Conservation (phyloP, 164 flowering plant genomes). For the Stephania cephalantha region DNA sequence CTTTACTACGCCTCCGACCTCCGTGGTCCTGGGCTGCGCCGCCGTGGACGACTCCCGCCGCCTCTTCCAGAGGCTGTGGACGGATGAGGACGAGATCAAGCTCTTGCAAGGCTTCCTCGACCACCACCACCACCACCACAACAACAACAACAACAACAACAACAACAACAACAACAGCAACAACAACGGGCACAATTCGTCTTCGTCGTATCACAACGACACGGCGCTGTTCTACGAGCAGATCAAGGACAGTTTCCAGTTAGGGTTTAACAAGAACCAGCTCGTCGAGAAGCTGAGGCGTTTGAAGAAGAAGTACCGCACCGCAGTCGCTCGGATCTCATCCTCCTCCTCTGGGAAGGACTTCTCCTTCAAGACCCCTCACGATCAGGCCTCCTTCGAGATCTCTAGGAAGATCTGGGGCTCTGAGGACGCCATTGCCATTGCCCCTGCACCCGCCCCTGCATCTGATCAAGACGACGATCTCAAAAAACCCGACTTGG, state of each 20-base stretch:
- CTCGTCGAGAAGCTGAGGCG: conserved; percentile 72
- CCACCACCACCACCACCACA: conserved; percentile 7
- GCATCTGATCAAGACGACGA: no score
- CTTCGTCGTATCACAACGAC: conserved; percentile 47
- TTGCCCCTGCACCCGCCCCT: no score
- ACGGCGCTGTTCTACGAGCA: conserved; percentile 73
- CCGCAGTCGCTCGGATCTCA: conserved; percentile 37
- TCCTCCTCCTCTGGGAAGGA: conserved; percentile 53
- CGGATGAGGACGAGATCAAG: conserved; percentile 83
- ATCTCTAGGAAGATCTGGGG: conserved; percentile 75
- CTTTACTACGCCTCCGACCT: not conserved
- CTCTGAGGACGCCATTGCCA: not conserved
- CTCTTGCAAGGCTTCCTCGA: conserved; percentile 69
- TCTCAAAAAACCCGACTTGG: no score
- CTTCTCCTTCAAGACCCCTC: conserved; percentile 52
- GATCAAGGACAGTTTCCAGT: conserved; percentile 62
- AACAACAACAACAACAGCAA: no score
- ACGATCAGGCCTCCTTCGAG: conserved; percentile 75
- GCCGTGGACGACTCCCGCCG: conserved; percentile 39
- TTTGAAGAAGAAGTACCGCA: conserved; percentile 78
- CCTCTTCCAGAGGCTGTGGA: conserved; percentile 75
- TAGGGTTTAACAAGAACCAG: conserved; percentile 78
- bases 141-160: no score
- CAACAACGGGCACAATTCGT: not conserved
- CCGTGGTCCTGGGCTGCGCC: not conserved